Percentiles rank a stretch among this genome's conserved stretches.
Evolutionary conservation across 1,139 yeast species (phyloP).

Genomic region (Kazachstania sp.): DNA sequence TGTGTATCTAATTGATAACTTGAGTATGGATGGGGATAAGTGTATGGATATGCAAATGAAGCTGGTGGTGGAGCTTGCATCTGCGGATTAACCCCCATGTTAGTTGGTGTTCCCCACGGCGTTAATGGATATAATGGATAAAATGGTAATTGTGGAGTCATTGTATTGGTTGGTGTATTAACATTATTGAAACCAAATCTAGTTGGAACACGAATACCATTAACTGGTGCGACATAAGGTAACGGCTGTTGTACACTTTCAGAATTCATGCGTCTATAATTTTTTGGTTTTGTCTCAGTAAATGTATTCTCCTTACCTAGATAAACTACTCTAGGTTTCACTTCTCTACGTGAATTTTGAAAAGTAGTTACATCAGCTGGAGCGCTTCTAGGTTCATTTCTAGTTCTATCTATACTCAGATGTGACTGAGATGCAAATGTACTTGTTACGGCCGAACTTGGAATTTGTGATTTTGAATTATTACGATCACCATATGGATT

Average conservation of each 20-base stretch:
- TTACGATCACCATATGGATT: neutral
- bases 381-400: constrained; percentile 10
- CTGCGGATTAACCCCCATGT: neutral
- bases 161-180: neutral
- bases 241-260: neutral
- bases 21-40: no score
- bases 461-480: neutral
- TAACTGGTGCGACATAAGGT: neutral
- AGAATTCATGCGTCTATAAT: neutral
- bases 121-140: neutral
- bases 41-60: neutral
- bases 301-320: constrained; percentile 1
- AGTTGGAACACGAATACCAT: neutral
- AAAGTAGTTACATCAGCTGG: constrained; percentile 14
- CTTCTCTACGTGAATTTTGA: constrained; percentile 4
- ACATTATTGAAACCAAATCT: neutral
- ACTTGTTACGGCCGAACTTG: neutral
- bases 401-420: no score
- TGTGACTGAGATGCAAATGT: neutral
- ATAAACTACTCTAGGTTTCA: neutral
- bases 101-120: neutral
- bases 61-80: no score
- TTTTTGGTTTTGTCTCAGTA: neutral
- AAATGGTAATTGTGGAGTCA: neutral
- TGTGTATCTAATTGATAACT: no score